Base-by-base conservation (phyloP, 768 basidiomycete genomes). In the Fomitopsis pulvina region DNA sequence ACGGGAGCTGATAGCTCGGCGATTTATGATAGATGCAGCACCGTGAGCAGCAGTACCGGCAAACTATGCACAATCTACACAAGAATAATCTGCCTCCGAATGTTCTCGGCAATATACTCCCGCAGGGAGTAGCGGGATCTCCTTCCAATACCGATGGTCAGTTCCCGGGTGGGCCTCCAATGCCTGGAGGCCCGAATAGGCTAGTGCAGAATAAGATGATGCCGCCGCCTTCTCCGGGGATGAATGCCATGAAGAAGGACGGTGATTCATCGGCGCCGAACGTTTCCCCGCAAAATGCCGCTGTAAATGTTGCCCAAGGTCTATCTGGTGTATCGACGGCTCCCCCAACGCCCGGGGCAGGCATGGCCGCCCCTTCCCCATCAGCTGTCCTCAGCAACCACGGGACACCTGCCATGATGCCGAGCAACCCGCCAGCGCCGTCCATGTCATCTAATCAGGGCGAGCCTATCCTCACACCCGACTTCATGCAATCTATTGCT, bases 141-240 rank as follows among this genome's bases (percentile, higher is more conserved):
- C 77, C 78, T 3, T 50, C 57, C 12, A 61, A 69, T 1, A 53
- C 74, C 3, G 64, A 70, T 16, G 77, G 76, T 46, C 68, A 73
- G 25, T 78, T 78, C 56, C 50, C 66, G 56, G 52, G 68, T 48
- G 45, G 67, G 20, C 59, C 65, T 66, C 53, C 46, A 14, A 18
- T 12, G 18, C 7, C 34, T 14, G 7, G 7, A 37, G 34, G 34
- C 14, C 7, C 4, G 52, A 52, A 52, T 53, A 57, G 60, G 48
- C 32, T 59, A 56, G 67, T 53, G 22, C 69, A 60, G 55, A 66
- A 61, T 41, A 71, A 71, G 46, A 79, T 77, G 75, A 68, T 72
- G 63, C 78, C 78, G 0, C 79, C 76, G 10, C 75, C 78, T 4
- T 79, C 79, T 4, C 77, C 80, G 34, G 72, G 70, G 1, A 69